A percentile compares a stretch with the other conserved stretches of the same genome.
These are phyloP conservation scores for Fonsecaea nubica DNA, from an alignment of 2,329 filamentous ascomycete species.

Conservation along the genomic window DNA sequence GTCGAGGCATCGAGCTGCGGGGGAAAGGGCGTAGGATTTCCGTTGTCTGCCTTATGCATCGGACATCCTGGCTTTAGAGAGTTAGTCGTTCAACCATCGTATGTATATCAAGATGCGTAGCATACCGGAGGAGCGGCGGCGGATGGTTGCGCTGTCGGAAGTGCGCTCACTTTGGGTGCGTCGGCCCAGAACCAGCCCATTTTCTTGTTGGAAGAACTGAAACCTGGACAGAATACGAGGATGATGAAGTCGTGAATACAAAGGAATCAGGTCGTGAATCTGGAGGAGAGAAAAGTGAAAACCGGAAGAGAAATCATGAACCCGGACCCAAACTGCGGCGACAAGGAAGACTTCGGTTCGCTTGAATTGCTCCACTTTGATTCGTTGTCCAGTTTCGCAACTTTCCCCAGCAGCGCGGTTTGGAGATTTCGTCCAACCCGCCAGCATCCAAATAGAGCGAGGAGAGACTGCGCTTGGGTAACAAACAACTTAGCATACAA, in stretches of 20 bases:
- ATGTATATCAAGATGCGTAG: not conserved
- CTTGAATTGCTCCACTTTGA: not conserved
- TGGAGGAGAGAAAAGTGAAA: not conserved
- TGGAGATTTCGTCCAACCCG: not conserved
- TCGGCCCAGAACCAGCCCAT: constrained; percentile 79
- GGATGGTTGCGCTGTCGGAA: constrained; percentile 47
- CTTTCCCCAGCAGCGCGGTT: constrained; percentile 2
- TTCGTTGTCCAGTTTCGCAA: not conserved
- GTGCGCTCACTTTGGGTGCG: constrained; percentile 45
- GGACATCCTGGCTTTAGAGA: constrained; percentile 58
- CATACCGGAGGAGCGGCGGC: constrained; percentile 58
- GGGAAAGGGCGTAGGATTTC: constrained; percentile 40
- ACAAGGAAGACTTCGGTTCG: not conserved
- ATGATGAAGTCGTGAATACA: not conserved
- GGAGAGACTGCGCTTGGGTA: not conserved
- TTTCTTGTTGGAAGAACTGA: not conserved
- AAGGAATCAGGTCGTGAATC: not conserved
- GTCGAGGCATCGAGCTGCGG: constrained; percentile 32
- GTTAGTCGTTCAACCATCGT: not conserved
- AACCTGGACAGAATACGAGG: not conserved
- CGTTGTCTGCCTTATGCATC: constrained; percentile 64
- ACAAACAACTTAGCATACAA: not conserved
- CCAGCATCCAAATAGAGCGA: not conserved
- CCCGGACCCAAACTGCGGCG: not conserved
- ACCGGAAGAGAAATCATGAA: not conserved